Conservation (phyloP, 805 yeast genomes). For the Metschnikowia amazonensis region DNA sequence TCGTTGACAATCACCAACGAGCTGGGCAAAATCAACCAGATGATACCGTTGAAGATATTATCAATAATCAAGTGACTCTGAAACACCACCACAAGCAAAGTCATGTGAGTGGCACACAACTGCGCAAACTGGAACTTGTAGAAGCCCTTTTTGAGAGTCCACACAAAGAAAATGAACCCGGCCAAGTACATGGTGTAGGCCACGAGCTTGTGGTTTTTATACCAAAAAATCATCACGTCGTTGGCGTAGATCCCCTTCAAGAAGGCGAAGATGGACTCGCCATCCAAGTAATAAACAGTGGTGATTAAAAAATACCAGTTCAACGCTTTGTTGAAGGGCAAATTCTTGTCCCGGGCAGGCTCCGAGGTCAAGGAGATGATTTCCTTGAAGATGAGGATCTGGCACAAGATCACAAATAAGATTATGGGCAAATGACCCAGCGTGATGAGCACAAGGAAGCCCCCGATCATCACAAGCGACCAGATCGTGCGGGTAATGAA, state of each 20-base stretch:
- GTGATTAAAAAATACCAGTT: slow-evolving; percentile 91
- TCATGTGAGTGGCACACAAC: slow-evolving; percentile 91
- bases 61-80: slow-evolving; percentile 92
- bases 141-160: slow-evolving; percentile 83
- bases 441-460: slow-evolving; percentile 51
- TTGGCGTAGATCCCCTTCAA: slow-evolving; percentile 52
- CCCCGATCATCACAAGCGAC: slow-evolving; percentile 91
- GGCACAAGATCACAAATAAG: slow-evolving; percentile 64
- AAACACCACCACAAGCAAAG: slow-evolving; percentile 79
- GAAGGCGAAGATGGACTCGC: slow-evolving; percentile 72
- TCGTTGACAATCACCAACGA: slow-evolving; percentile 91
- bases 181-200: slow-evolving; percentile 78
- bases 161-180: slow-evolving; percentile 88
- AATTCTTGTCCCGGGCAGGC: slow-evolving; percentile 76
- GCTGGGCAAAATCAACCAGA: slow-evolving; percentile 93
- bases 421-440: slow-evolving; percentile 86
- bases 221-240: slow-evolving; percentile 52
- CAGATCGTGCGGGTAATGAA: slow-evolving; percentile 85
- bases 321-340: slow-evolving; percentile 77
- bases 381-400: slow-evolving; percentile 83
- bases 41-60: slow-evolving; percentile 83
- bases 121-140: slow-evolving; percentile 92
- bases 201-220: slow-evolving; percentile 76
- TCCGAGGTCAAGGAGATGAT: slow-evolving; percentile 81
- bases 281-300: slow-evolving; percentile 87